These are phyloP conservation scores for Caryopteris hybrid DNA, from an alignment of 305 asterid species.

Conservation along the genomic window DNA sequence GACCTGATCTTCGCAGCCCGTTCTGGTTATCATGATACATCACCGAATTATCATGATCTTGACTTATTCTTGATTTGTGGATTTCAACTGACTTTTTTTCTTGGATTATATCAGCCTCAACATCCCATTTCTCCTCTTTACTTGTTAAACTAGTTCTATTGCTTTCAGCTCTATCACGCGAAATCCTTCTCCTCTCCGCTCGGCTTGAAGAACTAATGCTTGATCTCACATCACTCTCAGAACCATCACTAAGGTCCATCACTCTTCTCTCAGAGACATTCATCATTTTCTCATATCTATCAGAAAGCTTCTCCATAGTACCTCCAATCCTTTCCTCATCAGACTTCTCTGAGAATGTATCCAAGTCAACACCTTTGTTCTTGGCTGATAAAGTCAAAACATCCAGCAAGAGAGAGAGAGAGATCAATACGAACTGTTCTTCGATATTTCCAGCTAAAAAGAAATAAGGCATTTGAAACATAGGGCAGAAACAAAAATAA, in stretches of 20 bases:
- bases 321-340: constrained; percentile 41
- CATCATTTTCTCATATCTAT: constrained; percentile 35
- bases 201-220: constrained; percentile 45
- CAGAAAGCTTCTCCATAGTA: constrained; percentile 30
- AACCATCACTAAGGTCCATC: constrained; percentile 42
- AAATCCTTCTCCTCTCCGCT: constrained; percentile 40
- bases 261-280: constrained; percentile 34
- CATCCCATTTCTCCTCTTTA: constrained; percentile 27
- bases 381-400: constrained; percentile 52
- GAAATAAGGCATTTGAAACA: too few relatives aligned
- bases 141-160: constrained; percentile 21
- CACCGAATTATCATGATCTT: constrained; percentile 29
- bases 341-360: constrained; percentile 44
- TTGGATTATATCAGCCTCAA: constrained; percentile 27
- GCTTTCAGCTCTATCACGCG: constrained; percentile 29
- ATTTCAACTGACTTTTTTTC: too few relatives aligned
- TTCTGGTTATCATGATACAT: constrained; percentile 21
- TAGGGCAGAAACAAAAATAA: neutral
- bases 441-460: neutral
- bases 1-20: constrained; percentile 26
- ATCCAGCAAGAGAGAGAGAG: constrained; percentile 5
- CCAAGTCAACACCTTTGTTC: constrained; percentile 53
- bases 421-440: constrained; percentile 4
- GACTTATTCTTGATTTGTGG: constrained; percentile 24
- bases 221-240: constrained; percentile 57